Base-by-base conservation (phyloP, 805 yeast species). In the Nakazawaea peltata region DNA sequence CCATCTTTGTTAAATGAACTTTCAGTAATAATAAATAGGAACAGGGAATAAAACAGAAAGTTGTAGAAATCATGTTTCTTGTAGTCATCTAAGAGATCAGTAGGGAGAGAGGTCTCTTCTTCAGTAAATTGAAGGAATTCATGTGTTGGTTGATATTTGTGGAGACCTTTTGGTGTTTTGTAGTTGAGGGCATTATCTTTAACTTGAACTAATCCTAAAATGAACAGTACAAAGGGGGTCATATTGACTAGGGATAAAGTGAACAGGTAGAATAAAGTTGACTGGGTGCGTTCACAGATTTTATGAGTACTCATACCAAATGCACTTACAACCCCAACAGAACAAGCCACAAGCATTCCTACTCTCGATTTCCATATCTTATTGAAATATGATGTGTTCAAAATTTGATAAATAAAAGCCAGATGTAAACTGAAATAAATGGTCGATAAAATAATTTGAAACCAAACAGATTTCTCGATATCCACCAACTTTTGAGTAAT, bases 11-110 rank as follows among this genome's bases (percentile, higher is more conserved):
- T 34, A 21, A 17, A 34, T 4, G 38, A 34, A 5, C 14, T 21
- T 18, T 34, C 25, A 13, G 38, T 34, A 26, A 34, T 30, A 16
- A 34, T 26, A 13, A 30, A 34, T 11, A 34, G n/a, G 33, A 34
- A 34, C 28, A 34, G 33, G 12, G 33, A 26, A 26, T 34, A 34
- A 16, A 34, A 34, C 16, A 33, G 26, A 25, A 34, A 34, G 27
- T 34, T 34, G 38, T 34, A 30, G 23, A 34, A 34, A 30, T 34
- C 38, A 15, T 23, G 19, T 25, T 34, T 34, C 26, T 34, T 34
- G 28, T 34, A 34, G 16, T 34, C 38, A 13, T 34, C 38, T 4
- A 34, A 26, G n/a, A 26, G 17, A 12, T 34, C 33, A 12, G 8
- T n/a, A 18, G 33, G 25, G 12, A 34, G 23, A 4, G 28, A 17